Base-by-base conservation (phyloP, 2,329 filamentous ascomycete species). In the Xylariaceae sp. region DNA sequence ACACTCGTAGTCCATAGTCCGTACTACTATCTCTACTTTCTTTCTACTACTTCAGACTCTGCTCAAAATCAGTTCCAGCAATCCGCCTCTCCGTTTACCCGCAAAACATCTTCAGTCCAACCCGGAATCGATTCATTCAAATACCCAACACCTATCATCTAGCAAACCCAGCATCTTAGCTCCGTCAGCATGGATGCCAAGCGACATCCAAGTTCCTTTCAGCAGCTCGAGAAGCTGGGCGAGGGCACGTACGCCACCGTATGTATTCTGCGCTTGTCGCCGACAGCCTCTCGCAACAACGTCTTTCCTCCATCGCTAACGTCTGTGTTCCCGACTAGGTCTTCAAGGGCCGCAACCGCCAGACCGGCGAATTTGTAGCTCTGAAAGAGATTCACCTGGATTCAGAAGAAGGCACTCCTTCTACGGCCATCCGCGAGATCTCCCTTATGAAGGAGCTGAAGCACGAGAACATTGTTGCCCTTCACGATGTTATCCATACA, bases 381-480 rank as follows among this genome's bases (percentile, higher is more conserved):
- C 82, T 99, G 64, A 99, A 99, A 76, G 94, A 99, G 77, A 99
- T 99, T 69, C 94, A 99, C 74, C 89, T 99, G 64, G 94, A 99
- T 75, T 96, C 90, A 53, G 94, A 99, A 79, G 94, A 99, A 79
- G 94, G 94, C 68, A 99, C 94, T 0, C 94, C 94, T 3, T 95
- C 90, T 55, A 99, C 94, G 0, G 94, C 94, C 51, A 99, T 99
- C 74, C 90, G 94, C 71, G 94, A 99, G 76, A 99, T 99, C 70
- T 97, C 92, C 1, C 82, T 99, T 59, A 97, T 99, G 94, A 99
- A 99, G 77, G 94, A 99, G 77, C 83, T 99, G 67, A 97, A 97
- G 77, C 94, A 99, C 76, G 92, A 97, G 74, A 97, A 97, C 73
- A 97, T 99, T 67, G 92, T 99, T 69, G 90, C 88, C 60, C 86